phyloP scores from a whole-genome alignment of 495 filamentous ascomycete species.

The Filosporella fistucella region DNA sequence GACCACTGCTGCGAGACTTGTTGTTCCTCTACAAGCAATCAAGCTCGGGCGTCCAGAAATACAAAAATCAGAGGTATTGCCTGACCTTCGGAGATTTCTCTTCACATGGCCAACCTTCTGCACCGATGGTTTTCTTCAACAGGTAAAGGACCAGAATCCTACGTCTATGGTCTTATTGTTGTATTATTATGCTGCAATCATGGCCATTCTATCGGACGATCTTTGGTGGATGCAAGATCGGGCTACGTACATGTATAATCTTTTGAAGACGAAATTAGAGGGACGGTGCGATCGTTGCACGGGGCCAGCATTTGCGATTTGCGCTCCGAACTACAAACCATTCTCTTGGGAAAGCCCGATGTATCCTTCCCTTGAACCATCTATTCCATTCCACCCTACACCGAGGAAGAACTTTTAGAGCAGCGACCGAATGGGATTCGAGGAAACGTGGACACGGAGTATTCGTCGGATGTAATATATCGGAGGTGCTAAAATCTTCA shows the following conservation, averaged over 20 bases:
- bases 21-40: background rate
- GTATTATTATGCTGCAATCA: slow-evolving; percentile 9
- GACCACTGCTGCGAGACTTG: background rate
- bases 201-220: background rate
- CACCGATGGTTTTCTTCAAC: slow-evolving; percentile 2
- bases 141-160: background rate
- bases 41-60: background rate
- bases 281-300: slow-evolving; percentile 5
- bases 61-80: background rate
- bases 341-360: no score
- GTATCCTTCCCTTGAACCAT: no score
- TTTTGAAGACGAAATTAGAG: background rate
- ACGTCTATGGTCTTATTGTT: slow-evolving; percentile 1
- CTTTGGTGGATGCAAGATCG: slow-evolving; percentile 14
- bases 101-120: slow-evolving; percentile 5
- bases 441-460: no score
- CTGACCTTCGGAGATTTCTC: slow-evolving; percentile 4
- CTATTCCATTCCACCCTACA: no score
- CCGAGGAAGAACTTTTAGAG: no score
- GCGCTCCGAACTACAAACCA: background rate
- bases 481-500: no score
- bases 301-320: background rate
- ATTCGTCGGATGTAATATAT: no score
- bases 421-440: no score
- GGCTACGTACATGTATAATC: slow-evolving; percentile 5